Evolutionary conservation across 2,329 filamentous ascomycete species (phyloP), one percentile per base, ranked within the genome.

Genomic region (Cordyceps farinosa): DNA sequence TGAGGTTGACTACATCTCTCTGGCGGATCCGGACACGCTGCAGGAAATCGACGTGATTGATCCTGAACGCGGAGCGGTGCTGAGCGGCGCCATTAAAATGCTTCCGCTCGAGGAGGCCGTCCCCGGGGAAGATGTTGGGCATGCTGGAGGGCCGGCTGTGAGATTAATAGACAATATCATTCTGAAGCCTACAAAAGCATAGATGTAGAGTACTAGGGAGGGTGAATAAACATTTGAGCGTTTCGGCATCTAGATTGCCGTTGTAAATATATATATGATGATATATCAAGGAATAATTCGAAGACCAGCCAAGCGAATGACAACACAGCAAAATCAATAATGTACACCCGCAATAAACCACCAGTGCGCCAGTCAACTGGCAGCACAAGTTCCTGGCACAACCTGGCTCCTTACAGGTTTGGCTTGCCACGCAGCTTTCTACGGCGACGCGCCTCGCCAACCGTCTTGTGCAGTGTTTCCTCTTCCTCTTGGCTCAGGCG

Each of bases 161-260:
- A 83, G 95, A 66, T 78, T 99, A 75, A 97, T 99, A 74, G 95
- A 99, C 73, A 99, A 99, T 71, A 88, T 98, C 67, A 88, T 96
- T 61, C 74, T 94, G 40, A 77, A 82, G 68, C 80, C 83, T 0
- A 67, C 11, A 48, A 55, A 54, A 30, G 29, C 38, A 36, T 42
- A 61, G 34, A 50, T 5, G 22, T 38, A 58, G n/a, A 40, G 13
- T 36, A 15, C 36, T 36, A 6, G n/a, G 5, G 10, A 57, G 5
- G 2, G 8, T 32, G 45, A 13, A 3, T 8, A 32, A 32, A 11
- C 8, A 38, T 10, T 50, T 44, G 9, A 17, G n/a, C 29, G 47
- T 61, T 29, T 42, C 15, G 32, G 27, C 40, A 55, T 47, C 38
- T 50, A 48, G 7, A 50, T 27, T 50, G 52, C 52, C 42, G 36